phyloP scores from a whole-genome alignment of 2,329 filamentous ascomycete genomes.

The Sporothrix mexicana region DNA sequence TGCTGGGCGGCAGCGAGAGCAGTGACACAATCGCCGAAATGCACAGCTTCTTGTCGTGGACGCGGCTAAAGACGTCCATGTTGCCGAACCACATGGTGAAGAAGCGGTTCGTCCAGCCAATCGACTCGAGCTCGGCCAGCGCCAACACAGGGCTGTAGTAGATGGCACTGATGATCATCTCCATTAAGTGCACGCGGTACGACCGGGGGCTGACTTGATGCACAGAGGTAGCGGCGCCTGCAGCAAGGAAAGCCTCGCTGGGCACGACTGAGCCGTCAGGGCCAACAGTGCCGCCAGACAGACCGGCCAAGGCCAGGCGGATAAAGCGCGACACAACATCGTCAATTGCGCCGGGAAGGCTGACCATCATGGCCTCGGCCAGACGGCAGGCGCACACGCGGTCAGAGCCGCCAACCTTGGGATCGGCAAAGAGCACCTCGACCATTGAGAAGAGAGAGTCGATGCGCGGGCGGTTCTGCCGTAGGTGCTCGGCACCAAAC shows the following conservation, averaged over 20 bases:
- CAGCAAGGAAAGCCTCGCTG: slow-evolving; percentile 31
- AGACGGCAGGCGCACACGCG: slow-evolving; percentile 97
- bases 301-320: slow-evolving; percentile 82
- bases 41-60: slow-evolving; percentile 98
- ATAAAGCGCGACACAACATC: slow-evolving; percentile 89
- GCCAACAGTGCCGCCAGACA: slow-evolving; percentile 57
- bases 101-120: slow-evolving; percentile 97
- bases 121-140: slow-evolving; percentile 84
- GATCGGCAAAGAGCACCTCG: slow-evolving; percentile 88
- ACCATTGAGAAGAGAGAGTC: slow-evolving; percentile 93
- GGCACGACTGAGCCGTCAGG: slow-evolving; percentile 56
- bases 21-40: slow-evolving; percentile 91
- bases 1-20: slow-evolving; percentile 76
- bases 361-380: slow-evolving; percentile 96
- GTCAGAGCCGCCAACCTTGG: slow-evolving; percentile 91
- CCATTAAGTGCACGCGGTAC: slow-evolving; percentile 95
- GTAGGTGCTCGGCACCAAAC: slow-evolving; percentile 80
- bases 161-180: slow-evolving; percentile 97
- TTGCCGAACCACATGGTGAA: slow-evolving; percentile 98
- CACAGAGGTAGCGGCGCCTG: slow-evolving; percentile 35
- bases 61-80: slow-evolving; percentile 89
- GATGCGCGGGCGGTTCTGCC: slow-evolving; percentile 84
- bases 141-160: slow-evolving; percentile 93
- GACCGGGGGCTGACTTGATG: slow-evolving; percentile 77
- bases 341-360: slow-evolving; percentile 85